phyloP scores from a whole-genome alignment of 2,329 filamentous ascomycete genomes.

The Beauveria sp. region DNA sequence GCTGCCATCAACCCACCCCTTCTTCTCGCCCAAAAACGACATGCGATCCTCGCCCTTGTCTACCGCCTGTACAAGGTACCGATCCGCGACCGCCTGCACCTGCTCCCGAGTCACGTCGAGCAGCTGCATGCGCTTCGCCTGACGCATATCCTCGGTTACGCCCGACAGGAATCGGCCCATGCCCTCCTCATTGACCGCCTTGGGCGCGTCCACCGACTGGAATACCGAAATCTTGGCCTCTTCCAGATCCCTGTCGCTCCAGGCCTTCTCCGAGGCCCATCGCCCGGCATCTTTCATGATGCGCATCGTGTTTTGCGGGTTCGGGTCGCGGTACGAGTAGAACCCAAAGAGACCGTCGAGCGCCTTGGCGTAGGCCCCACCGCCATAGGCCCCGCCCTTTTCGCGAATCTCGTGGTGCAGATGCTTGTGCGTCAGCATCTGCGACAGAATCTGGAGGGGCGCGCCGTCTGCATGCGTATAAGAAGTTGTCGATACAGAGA shows the following conservation, averaged over 20 bases:
- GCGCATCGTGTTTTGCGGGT: conserved; percentile 77
- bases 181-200: conserved; percentile 79
- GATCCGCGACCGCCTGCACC: conserved; percentile 72
- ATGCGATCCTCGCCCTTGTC: conserved; percentile 53
- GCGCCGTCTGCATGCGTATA: conserved; percentile 72
- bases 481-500: conserved; percentile 74
- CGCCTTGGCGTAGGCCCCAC: conserved; percentile 73
- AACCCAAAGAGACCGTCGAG: conserved; percentile 85
- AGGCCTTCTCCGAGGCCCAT: conserved; percentile 75
- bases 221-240: conserved; percentile 96
- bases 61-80: conserved; percentile 65
- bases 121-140: conserved; percentile 72
- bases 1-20: conserved; percentile 63
- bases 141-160: conserved; percentile 82
- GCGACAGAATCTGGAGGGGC: conserved; percentile 77
- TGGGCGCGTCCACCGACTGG: conserved; percentile 82
- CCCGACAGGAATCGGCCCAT: conserved; percentile 79
- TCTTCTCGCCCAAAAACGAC: conserved; percentile 76
- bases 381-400: conserved; percentile 94
- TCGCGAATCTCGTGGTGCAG: conserved; percentile 96
- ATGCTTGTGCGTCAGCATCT: conserved; percentile 92
- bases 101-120: conserved; percentile 78
- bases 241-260: conserved; percentile 79
- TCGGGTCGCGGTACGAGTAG: conserved; percentile 95
- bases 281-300: conserved; percentile 77